Evolutionary conservation across 176 grass and related monocot genomes (phyloP), one percentile per base, ranked within the genome.

Genomic region (Zoysia pacifica): DNA sequence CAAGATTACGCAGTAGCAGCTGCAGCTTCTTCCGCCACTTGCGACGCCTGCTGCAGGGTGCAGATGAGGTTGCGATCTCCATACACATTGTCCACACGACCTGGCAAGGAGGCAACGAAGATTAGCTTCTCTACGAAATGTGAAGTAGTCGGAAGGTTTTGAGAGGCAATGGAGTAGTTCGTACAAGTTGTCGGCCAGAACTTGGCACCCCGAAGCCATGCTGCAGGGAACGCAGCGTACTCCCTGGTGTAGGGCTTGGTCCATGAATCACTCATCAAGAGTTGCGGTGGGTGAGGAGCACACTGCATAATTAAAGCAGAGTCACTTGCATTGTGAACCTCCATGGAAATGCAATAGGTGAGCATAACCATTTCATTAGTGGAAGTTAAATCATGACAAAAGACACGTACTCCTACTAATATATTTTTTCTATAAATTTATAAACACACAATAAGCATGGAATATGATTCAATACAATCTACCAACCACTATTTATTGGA

Each of bases 181-280:
- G 42, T 93, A 99, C 97, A 83, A 58, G 97, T 93, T 67, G 93
- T 86, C 76, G 97, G 97, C 97, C 97, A 99, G 88, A 99, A 99
- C 72, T 99, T 99, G 79, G 88, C 86, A 11, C 88, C 97, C 41
- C 93, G 93, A 20, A 99, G 90, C 97, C 97, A 99, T 12, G 90
- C 77, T 11, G 93, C 93, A 45, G 97, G 97, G 90, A 89, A 99
- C 1, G 97, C 97, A 48, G 97, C 97, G 49, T 91, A 93, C 69
- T 99, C 97, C 79, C 97, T 90, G 4, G 90, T 91, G 77, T 99
- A 99, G 5, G 97, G 97, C 79, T 96, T 99, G 55, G 89, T 93
- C 97, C 97, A 99, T 71, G 93, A 48, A 40, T 96, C 97, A n/a
- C 88, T 51, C 93, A 99, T 99, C 43, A 99, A 74, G 64, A 99